Conservation (phyloP, 116 monocot genomes). For the Trichopus zeylanicus region DNA sequence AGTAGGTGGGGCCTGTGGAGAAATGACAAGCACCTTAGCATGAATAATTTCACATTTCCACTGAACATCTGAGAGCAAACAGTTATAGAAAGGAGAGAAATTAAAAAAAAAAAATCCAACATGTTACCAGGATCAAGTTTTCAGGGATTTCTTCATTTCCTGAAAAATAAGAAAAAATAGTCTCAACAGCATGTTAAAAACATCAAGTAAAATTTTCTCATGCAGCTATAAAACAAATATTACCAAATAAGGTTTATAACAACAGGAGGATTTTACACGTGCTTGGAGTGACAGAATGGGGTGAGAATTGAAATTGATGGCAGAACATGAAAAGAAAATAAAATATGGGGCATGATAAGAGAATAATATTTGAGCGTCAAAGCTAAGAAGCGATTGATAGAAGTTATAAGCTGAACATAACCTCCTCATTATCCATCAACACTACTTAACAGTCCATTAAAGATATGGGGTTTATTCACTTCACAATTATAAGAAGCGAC, state of each 20-base stretch:
- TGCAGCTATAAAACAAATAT: neutral
- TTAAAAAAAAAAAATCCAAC: neutral
- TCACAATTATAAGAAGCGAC: neutral
- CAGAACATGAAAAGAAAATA: too few relatives aligned
- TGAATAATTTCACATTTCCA: too few relatives aligned
- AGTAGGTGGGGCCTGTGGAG: conserved; percentile 59
- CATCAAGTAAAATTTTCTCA: conserved; percentile 5
- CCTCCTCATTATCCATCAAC: neutral
- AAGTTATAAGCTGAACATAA: neutral
- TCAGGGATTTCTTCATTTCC: conserved; percentile 74
- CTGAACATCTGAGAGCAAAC: too few relatives aligned
- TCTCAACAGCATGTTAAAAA: neutral
- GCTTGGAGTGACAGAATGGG: too few relatives aligned
- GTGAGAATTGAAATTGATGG: too few relatives aligned
- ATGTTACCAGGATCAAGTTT: conserved; percentile 51
- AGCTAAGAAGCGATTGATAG: neutral
- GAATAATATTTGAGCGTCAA: neutral
- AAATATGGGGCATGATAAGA: neutral
- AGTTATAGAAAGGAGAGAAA: neutral
- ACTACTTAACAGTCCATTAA: neutral
- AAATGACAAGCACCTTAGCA: neutral
- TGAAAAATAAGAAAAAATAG: conserved; percentile 24
- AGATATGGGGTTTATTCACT: too few relatives aligned
- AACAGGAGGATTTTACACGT: too few relatives aligned
- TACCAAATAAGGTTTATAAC: neutral